These are phyloP conservation scores for Oryza rufipogon DNA, from an alignment of 176 grass and related monocot genomes.

Conservation along the genomic window DNA sequence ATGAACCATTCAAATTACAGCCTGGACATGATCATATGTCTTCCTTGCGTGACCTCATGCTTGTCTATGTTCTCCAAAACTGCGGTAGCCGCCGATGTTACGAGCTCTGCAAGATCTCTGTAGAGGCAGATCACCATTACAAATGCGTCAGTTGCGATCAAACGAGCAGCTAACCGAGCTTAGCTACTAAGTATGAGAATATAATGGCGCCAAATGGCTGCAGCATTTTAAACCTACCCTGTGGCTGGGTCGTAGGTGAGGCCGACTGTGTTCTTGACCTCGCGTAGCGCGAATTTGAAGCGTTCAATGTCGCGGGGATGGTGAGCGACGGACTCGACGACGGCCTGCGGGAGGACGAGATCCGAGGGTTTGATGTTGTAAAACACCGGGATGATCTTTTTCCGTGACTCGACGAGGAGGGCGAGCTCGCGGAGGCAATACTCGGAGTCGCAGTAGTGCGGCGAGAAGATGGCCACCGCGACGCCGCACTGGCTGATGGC, in stretches of 20 bases:
- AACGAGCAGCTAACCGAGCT: background rate
- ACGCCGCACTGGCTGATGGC: slow-evolving; percentile 54
- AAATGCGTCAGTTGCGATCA: background rate
- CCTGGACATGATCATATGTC: slow-evolving; percentile 45
- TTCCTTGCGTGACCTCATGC: slow-evolving; percentile 9
- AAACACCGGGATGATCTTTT: slow-evolving; percentile 82
- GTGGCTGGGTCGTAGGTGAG: slow-evolving; percentile 67
- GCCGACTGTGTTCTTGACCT: slow-evolving; percentile 74
- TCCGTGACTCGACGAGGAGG: slow-evolving; percentile 59
- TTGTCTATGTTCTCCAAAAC: slow-evolving; percentile 26
- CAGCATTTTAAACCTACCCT: slow-evolving; percentile 46
- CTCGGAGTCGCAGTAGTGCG: slow-evolving; percentile 62
- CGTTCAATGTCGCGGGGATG: slow-evolving; percentile 40
- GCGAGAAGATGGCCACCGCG: slow-evolving; percentile 73
- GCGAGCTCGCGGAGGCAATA: slow-evolving; percentile 85
- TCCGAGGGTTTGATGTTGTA: slow-evolving; percentile 80
- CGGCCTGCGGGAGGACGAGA: slow-evolving; percentile 40
- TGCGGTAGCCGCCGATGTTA: slow-evolving; percentile 11
- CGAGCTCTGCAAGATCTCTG: slow-evolving; percentile 53
- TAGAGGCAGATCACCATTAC: slow-evolving; percentile 27
- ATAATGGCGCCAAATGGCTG: background rate
- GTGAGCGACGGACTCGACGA: slow-evolving; percentile 1
- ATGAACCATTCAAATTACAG: slow-evolving; percentile 32
- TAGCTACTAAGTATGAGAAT: background rate
- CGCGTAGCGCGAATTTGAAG: slow-evolving; percentile 54